These are phyloP conservation scores for Ceratobasidium sp. DNA, from an alignment of 1,284 basidiomycete genomes.

Conservation along the genomic window DNA sequence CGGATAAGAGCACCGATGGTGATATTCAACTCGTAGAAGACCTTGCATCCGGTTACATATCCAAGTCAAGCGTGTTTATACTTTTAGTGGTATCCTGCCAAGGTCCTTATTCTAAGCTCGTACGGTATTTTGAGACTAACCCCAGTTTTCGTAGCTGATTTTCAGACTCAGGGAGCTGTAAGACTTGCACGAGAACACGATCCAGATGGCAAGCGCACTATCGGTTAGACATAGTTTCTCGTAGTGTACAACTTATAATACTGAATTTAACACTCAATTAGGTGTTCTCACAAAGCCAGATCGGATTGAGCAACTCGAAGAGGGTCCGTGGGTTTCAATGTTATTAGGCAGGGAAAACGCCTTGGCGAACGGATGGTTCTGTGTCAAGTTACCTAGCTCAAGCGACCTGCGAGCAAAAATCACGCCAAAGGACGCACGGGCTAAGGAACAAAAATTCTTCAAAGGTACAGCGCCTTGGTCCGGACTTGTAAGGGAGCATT, in stretches of 20 bases:
- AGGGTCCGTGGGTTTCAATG: slow-evolving; percentile 67
- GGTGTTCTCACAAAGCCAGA: slow-evolving; percentile 88
- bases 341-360: slow-evolving; percentile 67
- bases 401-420: slow-evolving; percentile 56
- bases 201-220: slow-evolving; percentile 69
- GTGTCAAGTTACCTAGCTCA: slow-evolving; percentile 74
- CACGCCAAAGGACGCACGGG: slow-evolving; percentile 68
- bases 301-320: slow-evolving; percentile 70
- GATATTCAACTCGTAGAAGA: slow-evolving; percentile 71
- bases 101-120: slow-evolving; percentile 58
- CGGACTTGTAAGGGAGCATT: slow-evolving; percentile 60
- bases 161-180: slow-evolving; percentile 77
- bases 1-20: slow-evolving; percentile 59
- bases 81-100: slow-evolving; percentile 77
- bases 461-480: slow-evolving; percentile 66
- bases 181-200: slow-evolving; percentile 67
- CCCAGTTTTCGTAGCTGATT: slow-evolving; percentile 64
- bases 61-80: slow-evolving; percentile 71
- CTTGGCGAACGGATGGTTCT: slow-evolving; percentile 74
- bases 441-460: slow-evolving; percentile 75
- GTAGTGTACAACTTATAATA: neutral
- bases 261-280: slow-evolving; percentile 50
- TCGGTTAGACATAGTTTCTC: slow-evolving; percentile 61
- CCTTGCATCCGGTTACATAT: slow-evolving; percentile 69
- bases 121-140: neutral